Base-by-base conservation (phyloP, 2,329 filamentous ascomycete genomes). In the Sporothrix euskadiensis region DNA sequence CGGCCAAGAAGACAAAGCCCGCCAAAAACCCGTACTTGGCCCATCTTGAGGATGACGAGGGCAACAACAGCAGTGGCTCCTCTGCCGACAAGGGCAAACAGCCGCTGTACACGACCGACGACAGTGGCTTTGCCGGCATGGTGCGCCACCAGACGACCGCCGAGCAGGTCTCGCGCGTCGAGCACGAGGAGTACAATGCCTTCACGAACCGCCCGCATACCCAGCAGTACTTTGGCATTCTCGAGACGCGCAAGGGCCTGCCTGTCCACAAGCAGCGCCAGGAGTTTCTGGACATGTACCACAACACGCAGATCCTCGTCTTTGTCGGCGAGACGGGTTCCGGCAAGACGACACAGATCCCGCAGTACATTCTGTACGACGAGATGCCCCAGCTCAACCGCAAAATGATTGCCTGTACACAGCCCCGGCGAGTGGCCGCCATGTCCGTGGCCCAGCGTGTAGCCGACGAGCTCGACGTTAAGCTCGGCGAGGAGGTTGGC, bases 391-490 rank as follows among this genome's bases (percentile, higher is more conserved):
- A 98, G 79, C 85, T 90, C 76, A 90, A 91, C 78, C 88, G 90
- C 81, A 98, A 98, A 85, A 91, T 98, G 83, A 91, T 99, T 74
- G 96, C 95, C 73, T 99, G 96, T 87, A 99, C 96, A 6, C 96
- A 99, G 83, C 96, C 96, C 76, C 92, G 97, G 82, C 93, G 96
- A 89, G 96, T 99, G 72, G 96, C 97, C 74, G 96, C 96, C 79
- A 99, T 98, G 94, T 98, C 94, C 65, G 96, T 99, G 22, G 96
- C 96, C 49, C 94, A 98, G 83, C 95, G 96, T 91, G 96, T 99
- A 44, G 94, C 97, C 39, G 90, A 97, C 80, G 96, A 99, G 84
- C 92, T 99, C 87, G 96, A 98, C 80, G 95, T 98, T 77, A 90
- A 88, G 74, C 88, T 99, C 35, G 96, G 96, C 74, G 90, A 98